Evolutionary conservation across 2,329 filamentous ascomycete species (phyloP).

Genomic region (Aspergillus quadrilineatus): DNA sequence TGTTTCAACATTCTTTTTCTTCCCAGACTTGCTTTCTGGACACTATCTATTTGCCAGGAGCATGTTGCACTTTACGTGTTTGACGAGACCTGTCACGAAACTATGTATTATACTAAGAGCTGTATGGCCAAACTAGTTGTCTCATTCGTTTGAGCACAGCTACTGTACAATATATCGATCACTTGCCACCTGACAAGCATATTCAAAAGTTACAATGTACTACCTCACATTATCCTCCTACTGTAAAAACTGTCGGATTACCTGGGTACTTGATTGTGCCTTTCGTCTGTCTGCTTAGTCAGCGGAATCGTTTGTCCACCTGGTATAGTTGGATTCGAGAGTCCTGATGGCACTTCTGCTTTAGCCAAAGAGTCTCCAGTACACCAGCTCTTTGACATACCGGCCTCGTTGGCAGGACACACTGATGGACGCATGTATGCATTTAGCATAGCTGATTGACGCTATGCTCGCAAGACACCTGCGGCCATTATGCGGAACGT

Average conservation of each 20-base stretch:
- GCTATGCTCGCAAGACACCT: neutral
- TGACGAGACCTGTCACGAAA: slow-evolving; percentile 16
- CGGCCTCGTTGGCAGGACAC: neutral
- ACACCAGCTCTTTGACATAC: neutral
- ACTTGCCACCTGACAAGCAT: too few species aligned
- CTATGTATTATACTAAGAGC: slow-evolving; percentile 26
- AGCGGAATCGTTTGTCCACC: too few species aligned
- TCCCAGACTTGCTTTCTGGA: slow-evolving; percentile 6
- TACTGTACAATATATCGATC: slow-evolving; percentile 20
- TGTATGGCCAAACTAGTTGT: neutral
- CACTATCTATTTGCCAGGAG: slow-evolving; percentile 15
- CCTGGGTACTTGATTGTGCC: too few species aligned
- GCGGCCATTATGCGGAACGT: neutral
- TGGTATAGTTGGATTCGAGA: too few species aligned
- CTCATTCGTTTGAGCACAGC: slow-evolving; percentile 5
- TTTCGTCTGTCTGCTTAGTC: too few species aligned
- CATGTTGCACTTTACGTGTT: slow-evolving; percentile 16
- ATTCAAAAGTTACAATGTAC: too few species aligned
- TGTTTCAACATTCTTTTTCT: neutral
- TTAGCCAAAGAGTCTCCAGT: neutral
- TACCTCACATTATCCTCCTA: too few species aligned
- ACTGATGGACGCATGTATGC: neutral
- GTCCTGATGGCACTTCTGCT: neutral
- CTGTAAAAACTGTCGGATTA: too few species aligned
- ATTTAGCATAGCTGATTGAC: neutral